These are phyloP conservation scores for Vigna reflexopilosa DNA, from an alignment of 306 rosid species.

Conservation along the genomic window DNA sequence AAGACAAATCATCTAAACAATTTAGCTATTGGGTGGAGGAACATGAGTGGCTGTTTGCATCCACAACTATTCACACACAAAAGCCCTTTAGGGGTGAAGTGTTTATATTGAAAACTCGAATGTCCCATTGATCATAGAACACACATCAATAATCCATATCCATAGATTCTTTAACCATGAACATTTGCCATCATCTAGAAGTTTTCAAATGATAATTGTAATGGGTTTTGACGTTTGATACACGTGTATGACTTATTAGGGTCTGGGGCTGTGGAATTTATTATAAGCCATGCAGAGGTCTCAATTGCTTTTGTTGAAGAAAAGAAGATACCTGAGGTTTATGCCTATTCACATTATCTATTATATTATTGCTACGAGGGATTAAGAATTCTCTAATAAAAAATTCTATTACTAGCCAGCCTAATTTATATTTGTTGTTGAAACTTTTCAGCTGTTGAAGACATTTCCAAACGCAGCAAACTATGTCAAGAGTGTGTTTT, in stretches of 20 bases:
- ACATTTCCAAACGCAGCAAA: constrained; percentile 68
- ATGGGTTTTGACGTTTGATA: constrained; percentile 30
- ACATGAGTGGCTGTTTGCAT: neutral
- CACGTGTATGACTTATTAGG: constrained; percentile 60
- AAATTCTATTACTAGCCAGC: constrained; percentile 1
- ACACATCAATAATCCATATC: neutral
- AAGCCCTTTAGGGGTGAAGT: neutral
- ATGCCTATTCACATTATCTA: constrained; percentile 4
- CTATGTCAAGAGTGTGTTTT: constrained; percentile 68
- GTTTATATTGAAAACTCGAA: neutral
- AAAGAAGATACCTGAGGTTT: constrained; percentile 87
- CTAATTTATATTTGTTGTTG: constrained; percentile 35
- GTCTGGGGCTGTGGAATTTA: constrained; percentile 86
- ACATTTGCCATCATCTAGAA: neutral
- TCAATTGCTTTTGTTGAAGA: constrained; percentile 79
- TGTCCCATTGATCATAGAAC: neutral
- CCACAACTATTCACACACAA: neutral
- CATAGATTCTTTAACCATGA: neutral
- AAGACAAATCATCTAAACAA: neutral
- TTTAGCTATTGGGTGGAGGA: neutral
- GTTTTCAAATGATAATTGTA: constrained; percentile 6
- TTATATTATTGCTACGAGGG: constrained; percentile 12
- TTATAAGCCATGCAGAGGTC: constrained; percentile 80
- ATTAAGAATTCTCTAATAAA: constrained; percentile 4
- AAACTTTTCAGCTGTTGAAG: constrained; percentile 73